Evolutionary conservation across 257 asterid species (phyloP).

Genomic region (Gentiana dahurica): DNA sequence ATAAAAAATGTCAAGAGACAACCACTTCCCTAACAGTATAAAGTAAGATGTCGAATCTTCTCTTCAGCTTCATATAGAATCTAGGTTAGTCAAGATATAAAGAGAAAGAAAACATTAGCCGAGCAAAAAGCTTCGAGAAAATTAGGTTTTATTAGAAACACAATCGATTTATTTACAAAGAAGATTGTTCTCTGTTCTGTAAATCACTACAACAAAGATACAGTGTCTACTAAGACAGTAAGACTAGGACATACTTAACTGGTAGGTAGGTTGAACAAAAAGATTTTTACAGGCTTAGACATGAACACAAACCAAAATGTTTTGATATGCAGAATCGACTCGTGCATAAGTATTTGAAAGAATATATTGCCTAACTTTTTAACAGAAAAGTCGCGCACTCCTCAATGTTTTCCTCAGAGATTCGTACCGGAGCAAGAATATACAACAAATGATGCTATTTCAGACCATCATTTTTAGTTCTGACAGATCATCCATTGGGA

Average conservation of each 20-base stretch:
- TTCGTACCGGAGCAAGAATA: constrained; percentile 32
- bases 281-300: constrained; percentile 62
- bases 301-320: constrained; percentile 29
- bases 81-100: neutral
- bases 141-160: constrained; percentile 43
- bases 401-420: constrained; percentile 30
- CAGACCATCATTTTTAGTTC: constrained; percentile 79
- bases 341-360: constrained; percentile 43
- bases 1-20: constrained; percentile 9
- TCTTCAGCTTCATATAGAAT: neutral
- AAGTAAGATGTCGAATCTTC: neutral
- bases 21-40: constrained; percentile 13
- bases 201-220: constrained; percentile 52
- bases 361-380: constrained; percentile 34
- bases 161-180: constrained; percentile 64
- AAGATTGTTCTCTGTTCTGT: constrained; percentile 45
- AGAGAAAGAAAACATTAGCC: constrained; percentile 6
- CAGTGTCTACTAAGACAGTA: constrained; percentile 40
- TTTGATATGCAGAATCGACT: constrained; percentile 36
- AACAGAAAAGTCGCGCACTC: constrained; percentile 21
- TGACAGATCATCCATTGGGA: constrained; percentile 85
- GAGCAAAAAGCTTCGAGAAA: constrained; percentile 16
- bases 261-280: constrained; percentile 32
- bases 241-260: constrained; percentile 38
- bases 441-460: constrained; percentile 40